A percentile compares a stretch with the other conserved stretches of the same genome.
These are phyloP conservation scores for Anthracocystis setariae DNA, from an alignment of 1,284 basidiomycete genomes.

Conservation along the genomic window DNA sequence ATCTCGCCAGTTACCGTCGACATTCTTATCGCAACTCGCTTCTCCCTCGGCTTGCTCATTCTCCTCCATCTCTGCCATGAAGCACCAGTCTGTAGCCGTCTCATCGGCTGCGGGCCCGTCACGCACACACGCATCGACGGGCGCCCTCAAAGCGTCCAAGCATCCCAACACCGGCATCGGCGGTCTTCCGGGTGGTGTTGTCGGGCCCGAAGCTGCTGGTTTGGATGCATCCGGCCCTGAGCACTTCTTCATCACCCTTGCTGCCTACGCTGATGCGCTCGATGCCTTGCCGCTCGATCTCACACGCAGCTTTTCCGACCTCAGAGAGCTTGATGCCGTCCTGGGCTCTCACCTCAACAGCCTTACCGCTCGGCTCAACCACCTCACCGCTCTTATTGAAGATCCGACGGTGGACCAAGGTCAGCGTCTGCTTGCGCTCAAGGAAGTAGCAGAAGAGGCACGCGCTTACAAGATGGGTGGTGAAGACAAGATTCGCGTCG, in stretches of 20 bases:
- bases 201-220: slow-evolving; percentile 45
- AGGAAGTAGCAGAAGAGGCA: slow-evolving; percentile 93
- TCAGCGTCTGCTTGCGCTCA: slow-evolving; percentile 84
- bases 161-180: slow-evolving; percentile 24
- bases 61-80: slow-evolving; percentile 14
- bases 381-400: slow-evolving; percentile 68
- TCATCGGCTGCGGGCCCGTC: slow-evolving; percentile 29
- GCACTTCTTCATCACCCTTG: slow-evolving; percentile 60
- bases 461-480: slow-evolving; percentile 89
- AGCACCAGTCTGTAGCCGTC: slow-evolving; percentile 19
- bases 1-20: too few relatives aligned
- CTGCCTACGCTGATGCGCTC: slow-evolving; percentile 77
- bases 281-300: slow-evolving; percentile 93
- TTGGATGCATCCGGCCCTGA: slow-evolving; percentile 45
- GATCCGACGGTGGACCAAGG: slow-evolving; percentile 76
- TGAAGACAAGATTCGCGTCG: slow-evolving; percentile 98
- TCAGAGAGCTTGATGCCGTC: slow-evolving; percentile 97
- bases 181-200: slow-evolving; percentile 40
- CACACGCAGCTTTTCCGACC: slow-evolving; percentile 91
- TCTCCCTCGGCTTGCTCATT: neutral
- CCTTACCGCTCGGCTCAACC: slow-evolving; percentile 59
- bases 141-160: slow-evolving; percentile 14
- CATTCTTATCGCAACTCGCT: slow-evolving; percentile 3
- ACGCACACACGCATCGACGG: slow-evolving; percentile 17
- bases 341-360: slow-evolving; percentile 73